Conservation (phyloP, 768 basidiomycete species). For the Tulasnella sp. region DNA sequence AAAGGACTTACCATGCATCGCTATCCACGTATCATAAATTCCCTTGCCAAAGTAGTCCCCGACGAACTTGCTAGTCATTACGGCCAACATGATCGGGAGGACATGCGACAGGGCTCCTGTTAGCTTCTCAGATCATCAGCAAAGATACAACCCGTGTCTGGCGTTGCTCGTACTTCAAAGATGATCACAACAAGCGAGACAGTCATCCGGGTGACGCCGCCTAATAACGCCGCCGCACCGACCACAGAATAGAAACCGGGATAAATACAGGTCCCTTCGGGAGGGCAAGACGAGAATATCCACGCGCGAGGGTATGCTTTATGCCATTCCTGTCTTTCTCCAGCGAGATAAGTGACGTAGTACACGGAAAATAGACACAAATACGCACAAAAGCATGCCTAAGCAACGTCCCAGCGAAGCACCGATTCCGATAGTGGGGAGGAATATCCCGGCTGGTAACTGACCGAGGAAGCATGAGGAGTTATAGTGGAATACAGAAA, state of each 20-base stretch:
- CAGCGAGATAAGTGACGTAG: too few species aligned
- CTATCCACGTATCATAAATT: slow-evolving; percentile 14
- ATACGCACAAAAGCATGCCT: slow-evolving; percentile 48
- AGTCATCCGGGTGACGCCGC: slow-evolving; percentile 46
- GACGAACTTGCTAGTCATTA: slow-evolving; percentile 67
- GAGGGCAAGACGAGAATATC: slow-evolving; percentile 60
- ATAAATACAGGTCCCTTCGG: slow-evolving; percentile 56
- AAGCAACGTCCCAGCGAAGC: slow-evolving; percentile 61
- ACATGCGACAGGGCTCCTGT: slow-evolving; percentile 70
- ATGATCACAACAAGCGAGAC: slow-evolving; percentile 67
- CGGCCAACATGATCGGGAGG: slow-evolving; percentile 69
- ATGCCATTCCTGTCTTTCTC: slow-evolving; percentile 48
- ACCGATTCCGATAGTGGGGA: slow-evolving; percentile 64
- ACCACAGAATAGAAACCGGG: slow-evolving; percentile 70
- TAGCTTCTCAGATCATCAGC: slow-evolving; percentile 32
- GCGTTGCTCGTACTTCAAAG: slow-evolving; percentile 40
- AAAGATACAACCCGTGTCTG: not conserved
- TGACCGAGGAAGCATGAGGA: slow-evolving; percentile 23
- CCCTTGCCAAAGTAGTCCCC: slow-evolving; percentile 42
- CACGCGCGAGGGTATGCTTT: slow-evolving; percentile 53
- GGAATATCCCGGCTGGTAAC: slow-evolving; percentile 66
- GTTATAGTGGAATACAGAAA: not conserved
- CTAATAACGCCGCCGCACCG: slow-evolving; percentile 63
- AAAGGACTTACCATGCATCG: slow-evolving; percentile 4
- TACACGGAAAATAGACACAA: not conserved